Evolutionary conservation across 805 yeast genomes (phyloP), one percentile per base, ranked within the genome.

Genomic region (Wickerhamiella sorbophila): DNA sequence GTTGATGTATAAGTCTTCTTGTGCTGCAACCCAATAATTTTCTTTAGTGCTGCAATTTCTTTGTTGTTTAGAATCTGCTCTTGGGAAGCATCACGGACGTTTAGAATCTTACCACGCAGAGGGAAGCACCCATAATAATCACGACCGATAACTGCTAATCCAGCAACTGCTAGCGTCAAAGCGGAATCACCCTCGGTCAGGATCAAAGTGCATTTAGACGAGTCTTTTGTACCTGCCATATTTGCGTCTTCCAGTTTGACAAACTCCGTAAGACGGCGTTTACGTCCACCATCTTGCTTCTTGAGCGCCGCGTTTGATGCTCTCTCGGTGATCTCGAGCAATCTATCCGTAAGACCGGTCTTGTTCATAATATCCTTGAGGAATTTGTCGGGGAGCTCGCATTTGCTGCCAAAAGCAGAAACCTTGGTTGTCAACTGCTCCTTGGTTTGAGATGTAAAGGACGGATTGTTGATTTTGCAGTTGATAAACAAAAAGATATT

Each of bases 161-260:
- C 98, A 2, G 93, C 82, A 12, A 84, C 91, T 1, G 98, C 98
- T 46, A 84, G 68, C 2, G 94, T 74, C 66, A 75, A 69, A 51
- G 98, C 98, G 48, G 98, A 91, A 56, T 87, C 95, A 56, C 98
- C 98, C 65, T 91, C 98, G 2, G 98, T 91, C 44, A 91, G 63
- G 55, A 91, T 84, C 53, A 91, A 67, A 1, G 97, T 88, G 67
- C 97, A 87, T 60, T 84, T 82, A 53, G 79, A 70, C 21, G 96
- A 94, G 17, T 87, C 95, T 47, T 70, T 75, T 0, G 97, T 88
- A 46, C 98, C 98, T 0, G 98, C 98, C 57, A 72, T 83, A 59
- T 87, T 86, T 1, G 98, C 98, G 65, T 91, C 98, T 51, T 82
- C 94, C 41, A 91, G 71, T 59, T 88, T 88, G 4, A 82, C 82